Evolutionary conservation across 345 rosid genomes (phyloP).

Genomic region (Euphorbia tirucalli): DNA sequence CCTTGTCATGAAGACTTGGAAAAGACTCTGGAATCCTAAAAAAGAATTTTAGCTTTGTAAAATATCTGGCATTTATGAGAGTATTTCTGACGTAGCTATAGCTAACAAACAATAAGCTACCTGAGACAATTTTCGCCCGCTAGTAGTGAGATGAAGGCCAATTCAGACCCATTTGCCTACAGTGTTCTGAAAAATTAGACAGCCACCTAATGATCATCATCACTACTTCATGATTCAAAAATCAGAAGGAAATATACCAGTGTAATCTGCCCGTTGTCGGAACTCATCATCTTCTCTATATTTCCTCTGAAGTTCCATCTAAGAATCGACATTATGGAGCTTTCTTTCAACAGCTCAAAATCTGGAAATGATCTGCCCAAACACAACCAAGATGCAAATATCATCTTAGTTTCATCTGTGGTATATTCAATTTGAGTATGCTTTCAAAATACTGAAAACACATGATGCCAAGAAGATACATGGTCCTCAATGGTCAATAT

Average conservation of each 20-base stretch:
- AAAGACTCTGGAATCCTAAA: conserved; percentile 21
- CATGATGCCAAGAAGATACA: background rate
- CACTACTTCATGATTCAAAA: background rate
- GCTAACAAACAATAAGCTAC: conserved; percentile 26
- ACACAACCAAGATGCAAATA: background rate
- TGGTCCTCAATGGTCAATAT: background rate
- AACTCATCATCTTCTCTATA: conserved; percentile 64
- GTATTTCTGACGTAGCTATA: background rate
- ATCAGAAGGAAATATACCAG: conserved; percentile 47
- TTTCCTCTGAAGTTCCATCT: conserved; percentile 76
- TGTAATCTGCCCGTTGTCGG: conserved; percentile 52
- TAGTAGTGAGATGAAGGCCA: conserved; percentile 60
- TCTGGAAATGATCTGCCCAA: conserved; percentile 70
- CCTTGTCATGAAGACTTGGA: conserved; percentile 32
- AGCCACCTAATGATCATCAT: background rate
- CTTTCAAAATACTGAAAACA: background rate
- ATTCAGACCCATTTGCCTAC: conserved; percentile 74
- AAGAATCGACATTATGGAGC: conserved; percentile 63
- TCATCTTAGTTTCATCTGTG: background rate
- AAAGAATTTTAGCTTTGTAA: conserved; percentile 10
- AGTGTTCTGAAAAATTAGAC: conserved; percentile 10
- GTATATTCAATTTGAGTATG: background rate
- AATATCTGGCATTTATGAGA: conserved; percentile 6
- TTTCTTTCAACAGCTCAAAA: conserved; percentile 63
- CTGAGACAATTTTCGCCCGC: conserved; percentile 58